Evolutionary conservation across 441 rosid genomes (phyloP).

Genomic region (Corymbia citriodora): DNA sequence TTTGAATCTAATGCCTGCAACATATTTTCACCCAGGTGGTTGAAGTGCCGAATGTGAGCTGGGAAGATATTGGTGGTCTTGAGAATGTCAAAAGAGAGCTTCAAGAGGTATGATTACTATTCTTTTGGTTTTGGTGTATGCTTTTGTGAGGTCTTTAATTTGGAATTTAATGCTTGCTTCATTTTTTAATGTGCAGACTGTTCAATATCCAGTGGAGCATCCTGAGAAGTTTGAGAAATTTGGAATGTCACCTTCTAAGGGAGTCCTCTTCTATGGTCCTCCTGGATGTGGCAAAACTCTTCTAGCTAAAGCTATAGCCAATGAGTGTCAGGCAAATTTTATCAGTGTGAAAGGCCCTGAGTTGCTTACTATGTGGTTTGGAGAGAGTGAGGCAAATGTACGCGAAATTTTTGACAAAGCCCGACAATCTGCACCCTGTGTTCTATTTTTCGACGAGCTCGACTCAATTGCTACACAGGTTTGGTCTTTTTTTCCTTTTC

Average conservation of each 20-base stretch:
- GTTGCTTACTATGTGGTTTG: conserved; percentile 67
- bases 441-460: conserved; percentile 51
- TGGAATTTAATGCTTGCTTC: neutral
- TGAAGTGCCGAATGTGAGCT: conserved; percentile 57
- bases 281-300: conserved; percentile 72
- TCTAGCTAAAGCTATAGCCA: conserved; percentile 62
- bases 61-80: conserved; percentile 70
- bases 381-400: conserved; percentile 65
- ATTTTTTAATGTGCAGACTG: conserved; percentile 31
- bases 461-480: conserved; percentile 66
- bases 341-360: conserved; percentile 64
- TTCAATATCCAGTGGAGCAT: conserved; percentile 74
- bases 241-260: conserved; percentile 67
- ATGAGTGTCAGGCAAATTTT: conserved; percentile 63
- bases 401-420: conserved; percentile 67
- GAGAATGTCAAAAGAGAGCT: conserved; percentile 61
- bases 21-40: conserved; percentile 24
- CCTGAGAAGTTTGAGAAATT: conserved; percentile 74
- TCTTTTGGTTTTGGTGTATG: neutral
- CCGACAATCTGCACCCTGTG: conserved; percentile 62
- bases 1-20: neutral
- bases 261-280: conserved; percentile 65
- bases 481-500: neutral
- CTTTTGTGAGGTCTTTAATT: neutral
- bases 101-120: conserved; percentile 36